Evolutionary conservation across 2,329 filamentous ascomycete species (phyloP).

Genomic region (Penicillium polonicum): DNA sequence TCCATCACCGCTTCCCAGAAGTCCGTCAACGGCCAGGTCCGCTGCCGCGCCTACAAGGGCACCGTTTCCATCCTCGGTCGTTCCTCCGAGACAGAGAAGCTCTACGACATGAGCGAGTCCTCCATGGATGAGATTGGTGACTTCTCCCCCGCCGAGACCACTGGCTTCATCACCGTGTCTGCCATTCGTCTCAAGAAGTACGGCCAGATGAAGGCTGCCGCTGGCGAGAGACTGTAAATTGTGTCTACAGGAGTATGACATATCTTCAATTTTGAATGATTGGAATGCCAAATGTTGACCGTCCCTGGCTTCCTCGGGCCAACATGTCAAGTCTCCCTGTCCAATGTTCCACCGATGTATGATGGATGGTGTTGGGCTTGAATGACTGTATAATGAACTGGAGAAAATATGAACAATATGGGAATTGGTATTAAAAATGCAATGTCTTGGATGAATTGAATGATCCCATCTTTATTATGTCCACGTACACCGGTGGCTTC

Average conservation of each 20-base stretch:
- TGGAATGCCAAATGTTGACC: constrained; percentile 23
- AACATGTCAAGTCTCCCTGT: constrained; percentile 9
- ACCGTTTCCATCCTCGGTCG: constrained; percentile 50
- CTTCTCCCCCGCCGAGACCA: constrained; percentile 65
- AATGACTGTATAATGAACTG: constrained; percentile 31
- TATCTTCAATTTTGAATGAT: constrained; percentile 6
- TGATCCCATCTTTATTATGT: not conserved
- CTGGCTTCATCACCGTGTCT: constrained; percentile 56
- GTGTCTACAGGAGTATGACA: constrained; percentile 1
- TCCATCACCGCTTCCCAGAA: constrained; percentile 27
- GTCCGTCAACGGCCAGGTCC: constrained; percentile 61
- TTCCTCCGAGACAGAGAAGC: constrained; percentile 66
- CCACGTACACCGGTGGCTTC: not conserved
- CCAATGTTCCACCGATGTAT: constrained; percentile 11
- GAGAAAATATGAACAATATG: constrained; percentile 18
- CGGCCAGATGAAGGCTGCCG: constrained; percentile 41
- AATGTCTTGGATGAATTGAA: constrained; percentile 2
- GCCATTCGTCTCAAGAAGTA: constrained; percentile 45
- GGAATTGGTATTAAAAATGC: constrained; percentile 10
- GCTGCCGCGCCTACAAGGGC: constrained; percentile 67
- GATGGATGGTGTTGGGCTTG: constrained; percentile 13
- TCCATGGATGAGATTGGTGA: constrained; percentile 70
- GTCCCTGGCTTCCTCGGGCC: constrained; percentile 20
- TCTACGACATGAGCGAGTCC: constrained; percentile 65
- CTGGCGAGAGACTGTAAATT: constrained; percentile 34